These are phyloP conservation scores for Plasmodium blacklocki DNA, from an alignment of 169 alveolate species.

Conservation along the genomic window DNA sequence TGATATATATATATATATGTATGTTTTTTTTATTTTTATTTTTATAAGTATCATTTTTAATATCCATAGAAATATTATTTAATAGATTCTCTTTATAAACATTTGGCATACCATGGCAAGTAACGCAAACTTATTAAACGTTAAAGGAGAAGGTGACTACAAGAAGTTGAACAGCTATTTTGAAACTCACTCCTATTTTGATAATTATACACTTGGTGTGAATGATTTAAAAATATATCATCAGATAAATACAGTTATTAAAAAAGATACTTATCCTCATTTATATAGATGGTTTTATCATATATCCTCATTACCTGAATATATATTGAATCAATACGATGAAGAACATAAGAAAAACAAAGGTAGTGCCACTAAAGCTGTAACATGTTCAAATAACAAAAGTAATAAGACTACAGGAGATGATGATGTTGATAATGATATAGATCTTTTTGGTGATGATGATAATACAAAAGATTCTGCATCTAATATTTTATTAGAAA, in stretches of 20 bases:
- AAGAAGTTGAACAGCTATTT: slow-evolving; percentile 40
- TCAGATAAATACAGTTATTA: slow-evolving; percentile 39
- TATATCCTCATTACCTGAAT: slow-evolving; percentile 23
- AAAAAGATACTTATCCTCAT: slow-evolving; percentile 57
- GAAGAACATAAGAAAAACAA: slow-evolving; percentile 22
- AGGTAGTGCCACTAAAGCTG: neutral
- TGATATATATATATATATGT: too few species aligned
- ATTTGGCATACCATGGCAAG: slow-evolving; percentile 14
- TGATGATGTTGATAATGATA: slow-evolving; percentile 77
- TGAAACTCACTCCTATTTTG: slow-evolving; percentile 37
- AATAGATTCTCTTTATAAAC: neutral
- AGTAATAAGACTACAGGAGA: slow-evolving; percentile 6
- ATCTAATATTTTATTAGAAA: slow-evolving; percentile 73
- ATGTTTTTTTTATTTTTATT: too few species aligned
- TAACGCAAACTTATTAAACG: slow-evolving; percentile 61
- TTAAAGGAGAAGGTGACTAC: slow-evolving; percentile 65
- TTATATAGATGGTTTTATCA: slow-evolving; percentile 73
- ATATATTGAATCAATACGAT: slow-evolving; percentile 32
- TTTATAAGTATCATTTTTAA: too few species aligned
- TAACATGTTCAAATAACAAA: neutral
- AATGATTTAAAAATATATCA: slow-evolving; percentile 44
- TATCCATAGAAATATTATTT: neutral
- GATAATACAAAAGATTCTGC: slow-evolving; percentile 78
- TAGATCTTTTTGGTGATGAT: slow-evolving; percentile 82
- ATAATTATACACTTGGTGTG: slow-evolving; percentile 47